Percentiles rank a stretch among this genome's conserved stretches.
Conservation (phyloP, 1,139 yeast genomes). For the Pneumocystis sp. region DNA sequence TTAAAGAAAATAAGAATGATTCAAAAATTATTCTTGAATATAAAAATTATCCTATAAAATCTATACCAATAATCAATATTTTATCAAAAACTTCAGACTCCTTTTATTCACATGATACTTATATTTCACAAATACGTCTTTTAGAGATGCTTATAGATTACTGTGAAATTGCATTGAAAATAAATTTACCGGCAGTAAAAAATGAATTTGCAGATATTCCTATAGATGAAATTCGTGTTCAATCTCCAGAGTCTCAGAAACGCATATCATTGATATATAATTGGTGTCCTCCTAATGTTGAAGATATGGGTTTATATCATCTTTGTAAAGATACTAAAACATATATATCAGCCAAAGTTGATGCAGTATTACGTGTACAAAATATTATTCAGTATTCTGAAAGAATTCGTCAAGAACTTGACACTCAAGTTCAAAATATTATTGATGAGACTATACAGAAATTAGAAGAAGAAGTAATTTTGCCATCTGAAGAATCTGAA, state of each 20-base stretch:
- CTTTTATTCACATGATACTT: conserved; percentile 16
- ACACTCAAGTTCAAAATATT: conserved; percentile 47
- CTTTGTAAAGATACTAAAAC: conserved; percentile 55
- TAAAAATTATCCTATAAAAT: conserved; percentile 10
- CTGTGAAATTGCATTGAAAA: conserved; percentile 60
- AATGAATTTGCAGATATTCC: conserved; percentile 16
- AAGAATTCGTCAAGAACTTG: conserved; percentile 69
- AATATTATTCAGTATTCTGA: conserved; percentile 69
- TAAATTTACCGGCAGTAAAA: conserved; percentile 39
- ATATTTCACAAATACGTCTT: conserved; percentile 50
- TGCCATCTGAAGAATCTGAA: not conserved
- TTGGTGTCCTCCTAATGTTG: conserved; percentile 39
- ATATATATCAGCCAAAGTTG: conserved; percentile 52
- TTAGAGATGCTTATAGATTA: conserved; percentile 49
- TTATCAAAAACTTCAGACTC: conserved; percentile 2
- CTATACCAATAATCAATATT: conserved; percentile 1
- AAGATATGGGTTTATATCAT: conserved; percentile 49
- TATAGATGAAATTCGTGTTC: conserved; percentile 18
- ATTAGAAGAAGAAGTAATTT: not conserved
- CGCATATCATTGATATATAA: conserved; percentile 43
- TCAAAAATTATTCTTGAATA: conserved; percentile 10
- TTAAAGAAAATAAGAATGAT: conserved; percentile 12
- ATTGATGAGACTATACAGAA: conserved; percentile 45
- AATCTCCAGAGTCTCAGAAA: conserved; percentile 55
- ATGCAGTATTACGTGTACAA: conserved; percentile 57